Conservation (phyloP, 192 early-diverging fungal genomes). For the Rhizophagus clarus region DNA sequence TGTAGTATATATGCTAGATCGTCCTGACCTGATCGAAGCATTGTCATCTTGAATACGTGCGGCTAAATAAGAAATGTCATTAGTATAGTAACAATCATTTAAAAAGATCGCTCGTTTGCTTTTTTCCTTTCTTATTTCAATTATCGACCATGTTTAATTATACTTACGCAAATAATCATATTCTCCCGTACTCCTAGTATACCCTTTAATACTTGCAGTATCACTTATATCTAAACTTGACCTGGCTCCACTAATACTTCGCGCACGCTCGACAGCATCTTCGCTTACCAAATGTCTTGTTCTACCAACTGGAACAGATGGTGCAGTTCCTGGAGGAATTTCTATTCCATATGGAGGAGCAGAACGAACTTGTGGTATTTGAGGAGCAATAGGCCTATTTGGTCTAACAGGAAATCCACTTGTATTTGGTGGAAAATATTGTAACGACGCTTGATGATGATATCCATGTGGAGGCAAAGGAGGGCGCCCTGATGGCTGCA, state of each 20-base stretch:
- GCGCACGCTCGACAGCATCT: no score
- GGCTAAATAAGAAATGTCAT: background rate
- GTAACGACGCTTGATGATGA: slow-evolving; percentile 6
- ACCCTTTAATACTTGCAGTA: slow-evolving; percentile 5
- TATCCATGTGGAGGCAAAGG: slow-evolving; percentile 39
- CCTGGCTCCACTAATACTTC: background rate
- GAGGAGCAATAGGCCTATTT: no score
- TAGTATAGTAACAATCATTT: background rate
- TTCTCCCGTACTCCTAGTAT: background rate
- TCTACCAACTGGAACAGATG: background rate
- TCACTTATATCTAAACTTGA: slow-evolving; percentile 5
- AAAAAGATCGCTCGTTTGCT: background rate
- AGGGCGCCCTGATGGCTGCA: slow-evolving; percentile 39
- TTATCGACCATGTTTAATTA: background rate
- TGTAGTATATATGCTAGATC: background rate
- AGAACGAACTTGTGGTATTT: no score
- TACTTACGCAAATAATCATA: background rate
- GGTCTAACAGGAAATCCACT: background rate
- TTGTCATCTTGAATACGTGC: slow-evolving; percentile 18
- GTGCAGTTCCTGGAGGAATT: background rate
- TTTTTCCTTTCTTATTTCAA: background rate
- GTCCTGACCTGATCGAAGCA: background rate
- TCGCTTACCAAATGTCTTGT: background rate
- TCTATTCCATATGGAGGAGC: background rate
- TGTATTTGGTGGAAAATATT: slow-evolving; percentile 37